Percentiles rank a stretch among this genome's conserved stretches.
These are phyloP conservation scores for Litchi chinensis DNA, from an alignment of 345 rosid genomes.

Conservation along the genomic window DNA sequence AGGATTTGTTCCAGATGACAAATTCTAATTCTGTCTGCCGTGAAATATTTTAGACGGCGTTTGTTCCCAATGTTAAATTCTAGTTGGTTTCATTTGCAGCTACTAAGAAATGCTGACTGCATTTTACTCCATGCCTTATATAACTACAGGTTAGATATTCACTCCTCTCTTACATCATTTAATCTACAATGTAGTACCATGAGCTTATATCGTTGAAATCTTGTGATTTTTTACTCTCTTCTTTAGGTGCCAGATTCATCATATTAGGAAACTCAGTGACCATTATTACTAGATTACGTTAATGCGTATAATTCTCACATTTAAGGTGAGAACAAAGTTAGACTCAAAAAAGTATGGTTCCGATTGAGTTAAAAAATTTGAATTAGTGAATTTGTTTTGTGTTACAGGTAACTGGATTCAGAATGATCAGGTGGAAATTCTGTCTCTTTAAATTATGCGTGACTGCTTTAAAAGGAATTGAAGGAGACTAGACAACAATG, in stretches of 20 bases:
- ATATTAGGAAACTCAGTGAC: not conserved
- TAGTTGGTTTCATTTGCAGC: constrained; percentile 7
- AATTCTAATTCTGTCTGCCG: constrained; percentile 62
- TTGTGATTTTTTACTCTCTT: not conserved
- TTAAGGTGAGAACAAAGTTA: constrained; percentile 2
- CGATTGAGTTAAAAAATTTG: not conserved
- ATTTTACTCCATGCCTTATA: not conserved
- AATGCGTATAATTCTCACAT: not conserved
- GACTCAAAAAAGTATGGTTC: not conserved
- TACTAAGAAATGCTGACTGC: not conserved
- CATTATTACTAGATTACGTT: not conserved
- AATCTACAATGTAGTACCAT: not conserved
- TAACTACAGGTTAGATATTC: constrained; percentile 11
- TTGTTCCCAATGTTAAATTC: constrained; percentile 72
- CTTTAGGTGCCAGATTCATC: not conserved
- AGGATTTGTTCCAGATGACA: constrained; percentile 82
- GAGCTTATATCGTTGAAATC: not conserved
- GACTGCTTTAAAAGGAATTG: not conserved
- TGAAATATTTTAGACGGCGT: constrained; percentile 77
- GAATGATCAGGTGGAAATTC: not conserved
- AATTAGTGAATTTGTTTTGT: not conserved
- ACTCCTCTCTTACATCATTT: not conserved
- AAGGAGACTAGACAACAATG: not conserved
- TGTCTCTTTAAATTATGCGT: not conserved
- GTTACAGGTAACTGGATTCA: not conserved